These are phyloP conservation scores for Ogataea neopini DNA, from an alignment of 805 yeast genomes.

Conservation along the genomic window DNA sequence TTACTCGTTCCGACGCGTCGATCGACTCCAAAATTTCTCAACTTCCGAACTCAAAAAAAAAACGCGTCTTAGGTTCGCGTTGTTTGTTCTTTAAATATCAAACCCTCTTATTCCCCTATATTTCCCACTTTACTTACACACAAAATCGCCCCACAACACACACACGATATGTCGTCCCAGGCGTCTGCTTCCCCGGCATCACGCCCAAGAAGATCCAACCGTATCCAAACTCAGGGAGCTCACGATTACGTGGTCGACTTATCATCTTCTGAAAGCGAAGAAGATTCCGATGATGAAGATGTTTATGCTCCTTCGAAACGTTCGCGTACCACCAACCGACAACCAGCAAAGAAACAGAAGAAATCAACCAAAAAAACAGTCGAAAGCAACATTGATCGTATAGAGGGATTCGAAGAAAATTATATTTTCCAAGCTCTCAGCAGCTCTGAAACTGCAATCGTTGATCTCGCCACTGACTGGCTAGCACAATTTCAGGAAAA, in stretches of 20 bases:
- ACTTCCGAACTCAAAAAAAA: neutral
- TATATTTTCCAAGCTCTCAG: constrained; percentile 52
- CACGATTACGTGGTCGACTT: constrained; percentile 16
- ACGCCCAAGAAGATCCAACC: constrained; percentile 17
- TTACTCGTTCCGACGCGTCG: neutral
- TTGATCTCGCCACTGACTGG: constrained; percentile 59
- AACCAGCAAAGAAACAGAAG: constrained; percentile 29
- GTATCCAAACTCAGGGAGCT: constrained; percentile 14
- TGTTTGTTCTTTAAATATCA: no score
- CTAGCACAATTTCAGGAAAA: constrained; percentile 49
- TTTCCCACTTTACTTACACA: no score
- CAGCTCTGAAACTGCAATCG: constrained; percentile 48
- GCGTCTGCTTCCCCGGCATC: neutral
- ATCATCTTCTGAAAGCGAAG: constrained; percentile 17
- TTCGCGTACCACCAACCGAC: constrained; percentile 23
- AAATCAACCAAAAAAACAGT: constrained; percentile 20
- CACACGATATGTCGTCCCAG: constrained; percentile 4
- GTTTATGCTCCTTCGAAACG: constrained; percentile 18
- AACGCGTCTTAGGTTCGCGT: constrained; percentile 7
- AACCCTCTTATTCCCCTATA: no score
- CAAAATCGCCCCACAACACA: no score
- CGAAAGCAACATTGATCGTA: constrained; percentile 36
- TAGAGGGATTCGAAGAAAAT: constrained; percentile 48
- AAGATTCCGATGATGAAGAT: constrained; percentile 23
- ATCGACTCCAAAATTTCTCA: neutral